Base-by-base conservation (phyloP, 2,329 filamentous ascomycete genomes). In the Fusarium sp. region DNA sequence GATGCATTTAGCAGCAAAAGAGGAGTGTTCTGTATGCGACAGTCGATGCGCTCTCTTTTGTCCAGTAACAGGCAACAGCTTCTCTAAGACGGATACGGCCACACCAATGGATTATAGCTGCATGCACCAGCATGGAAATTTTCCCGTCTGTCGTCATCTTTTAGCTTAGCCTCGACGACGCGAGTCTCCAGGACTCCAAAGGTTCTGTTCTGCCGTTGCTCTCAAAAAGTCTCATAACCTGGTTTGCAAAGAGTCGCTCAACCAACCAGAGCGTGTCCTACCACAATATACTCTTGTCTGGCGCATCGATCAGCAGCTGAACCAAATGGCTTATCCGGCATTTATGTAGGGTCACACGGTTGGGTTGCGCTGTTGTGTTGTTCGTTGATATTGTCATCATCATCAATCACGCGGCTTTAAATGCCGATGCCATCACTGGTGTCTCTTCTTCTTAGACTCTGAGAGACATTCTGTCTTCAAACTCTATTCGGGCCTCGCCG, bases 331-430 rank as follows among this genome's bases (percentile, higher is more conserved):
- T 68, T 42, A 38, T 46, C 53, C 40, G 40, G 56, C 38, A 49
- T 23, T 23, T 4, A 23, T 57, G 10, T 20, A 55, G 52, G 32
- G 59, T 59, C 35, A 59, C 48, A 54, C 46, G 56, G 35, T 35
- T 45, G 53, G 58, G 17, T 49, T 42, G 53, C 23, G 23, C 48
- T 70, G 52, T 67, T 52, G 61, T 60, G 41, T 59, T 58, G 54
- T 58, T 62, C 20, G 50, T 32, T 46, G 17, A 11, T 38, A 52
- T 65, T 60, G 66, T 67, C 72, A 72, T 71, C 69, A 56, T 72
- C 68, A 69, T 64, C 45, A 42, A 67, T 74, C 71, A 68, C 70
- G 67, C 64, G 72, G 54, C 42, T n/a, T 12, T 15, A 48, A 45
- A 13, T 32, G 38, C n/a, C n/a, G 38, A 26, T 18, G 20, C 40